Base-by-base conservation (phyloP, 495 filamentous ascomycete genomes). In the Penicillium odoratum region DNA sequence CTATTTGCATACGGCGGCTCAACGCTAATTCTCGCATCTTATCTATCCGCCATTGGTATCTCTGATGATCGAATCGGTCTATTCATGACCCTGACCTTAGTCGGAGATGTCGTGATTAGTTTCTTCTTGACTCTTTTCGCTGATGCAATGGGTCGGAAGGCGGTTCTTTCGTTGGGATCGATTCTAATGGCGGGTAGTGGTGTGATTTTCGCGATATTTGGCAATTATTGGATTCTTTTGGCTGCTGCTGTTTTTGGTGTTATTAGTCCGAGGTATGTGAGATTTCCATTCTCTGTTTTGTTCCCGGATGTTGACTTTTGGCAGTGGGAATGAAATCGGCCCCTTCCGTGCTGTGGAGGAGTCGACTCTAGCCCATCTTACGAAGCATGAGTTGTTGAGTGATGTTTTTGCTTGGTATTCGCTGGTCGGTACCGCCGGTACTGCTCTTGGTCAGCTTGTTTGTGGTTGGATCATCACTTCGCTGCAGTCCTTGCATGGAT, bases 331-430 rank as follows among this genome's bases (percentile, higher is more conserved):
- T 61, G 88, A 92, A 64, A 90, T 91, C 52, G 88, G 88, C 0
- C 90, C 90, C 1, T 95, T 94, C 71, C 82, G 88, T 47, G 90
- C 90, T 25, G 83, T 93, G n/a, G 91, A 96, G 66, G 91, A 94
- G 72, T 89, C 87, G 11, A 87, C 87, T 3, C 67, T 93, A 10
- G 88, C 90, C 6, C 89, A 93, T 58, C 78, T 95, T 16, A 88
- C 86, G 0, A 75, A 78, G 0, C 71, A 83, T 21, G 78, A 80
- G 21, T 69, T 74, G 10, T 78, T 90, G 47, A 80, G 85, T 46
- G 89, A 92, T 73, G 83, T 95, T 21, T 88, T 91, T 63, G 86
- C 90, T 7, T 95, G 91, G 91, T 92, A 94, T 64, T 84, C 84
- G 0, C 78, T 93, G 8, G 64, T 87, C 9, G 89, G 88, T 9